Evolutionary conservation across 73 alveolate species (phyloP).

Genomic region (Stentor roeselii): DNA sequence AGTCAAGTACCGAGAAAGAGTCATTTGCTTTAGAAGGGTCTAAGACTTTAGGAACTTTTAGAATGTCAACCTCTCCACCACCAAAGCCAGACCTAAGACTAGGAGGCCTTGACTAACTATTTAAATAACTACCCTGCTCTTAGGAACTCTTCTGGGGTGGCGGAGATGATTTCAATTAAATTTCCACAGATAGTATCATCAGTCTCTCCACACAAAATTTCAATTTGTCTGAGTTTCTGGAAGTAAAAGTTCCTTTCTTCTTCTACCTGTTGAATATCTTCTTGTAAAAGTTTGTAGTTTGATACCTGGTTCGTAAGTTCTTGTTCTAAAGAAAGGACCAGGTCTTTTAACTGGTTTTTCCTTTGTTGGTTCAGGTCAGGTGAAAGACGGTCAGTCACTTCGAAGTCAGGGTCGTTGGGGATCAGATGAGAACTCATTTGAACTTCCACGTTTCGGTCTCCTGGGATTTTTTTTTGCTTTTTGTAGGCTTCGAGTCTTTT

Average conservation of each 20-base stretch:
- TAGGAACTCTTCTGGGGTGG: constrained; percentile 61
- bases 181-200: constrained; percentile 37
- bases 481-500: constrained; percentile 55
- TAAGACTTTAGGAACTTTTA: too few species aligned
- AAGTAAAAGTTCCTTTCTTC: constrained; percentile 71
- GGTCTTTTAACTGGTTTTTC: constrained; percentile 46
- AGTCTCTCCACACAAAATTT: constrained; percentile 43
- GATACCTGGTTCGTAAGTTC: constrained; percentile 55
- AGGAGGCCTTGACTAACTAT: background rate
- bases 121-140: background rate
- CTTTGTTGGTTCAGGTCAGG: constrained; percentile 49
- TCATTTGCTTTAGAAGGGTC: too few species aligned
- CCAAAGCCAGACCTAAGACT: background rate
- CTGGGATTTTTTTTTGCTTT: constrained; percentile 39
- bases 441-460: constrained; percentile 24
- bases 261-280: constrained; percentile 59
- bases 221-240: constrained; percentile 53
- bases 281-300: constrained; percentile 61
- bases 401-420: constrained; percentile 33
- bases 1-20: too few species aligned
- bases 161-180: constrained; percentile 42
- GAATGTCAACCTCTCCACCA: background rate
- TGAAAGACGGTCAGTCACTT: background rate
- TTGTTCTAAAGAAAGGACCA: constrained; percentile 56
- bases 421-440: constrained; percentile 54